Evolutionary conservation across 148 eudicot genomes (phyloP), one percentile per base, ranked within the genome.

Genomic region (Hydrangea macrophylla): DNA sequence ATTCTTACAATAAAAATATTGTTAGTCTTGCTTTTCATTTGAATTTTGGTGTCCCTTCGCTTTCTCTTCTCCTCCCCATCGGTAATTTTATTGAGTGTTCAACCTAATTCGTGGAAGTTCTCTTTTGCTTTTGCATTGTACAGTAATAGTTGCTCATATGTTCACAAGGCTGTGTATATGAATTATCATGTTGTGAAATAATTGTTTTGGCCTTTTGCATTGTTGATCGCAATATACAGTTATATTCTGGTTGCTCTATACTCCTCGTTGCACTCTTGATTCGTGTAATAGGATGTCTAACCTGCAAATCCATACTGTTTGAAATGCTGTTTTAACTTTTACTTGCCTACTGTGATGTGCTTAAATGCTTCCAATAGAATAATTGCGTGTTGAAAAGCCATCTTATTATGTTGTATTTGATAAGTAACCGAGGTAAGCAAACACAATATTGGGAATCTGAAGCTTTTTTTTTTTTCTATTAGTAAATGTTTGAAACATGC

Each of bases 111-210:
- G 59, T 72, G 57, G 77, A 35, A 39, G 45, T 64, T 65, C 26
- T 39, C 62, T 39, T 9, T 56, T 27, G n/a, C 73, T 61, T 11
- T 35, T 60, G 70, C 68, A 42, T 33, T 82, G 76, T 79, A 73
- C 76, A 73, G 80, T 72, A 72, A 60, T 66, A 75, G 74, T 63
- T 68, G 68, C 60, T 56, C 35, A 73, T 61, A 17, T 74, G 57
- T 48, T 20, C 18, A 20, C 53, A 50, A 58, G 60, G 18, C 51
- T 48, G 75, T 78, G 80, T 75, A 79, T 63, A 70, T 65, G 72
- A 26, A 65, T 70, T 58, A 40, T 48, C 70, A 39, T 40, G 26
- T 44, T 55, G 13, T 76, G 65, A 45, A 66, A 65, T 72, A 57
- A 65, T 42, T 53, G 36, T 67, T 48, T 13, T 27, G 33, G 24